These are phyloP conservation scores for Pachysolen tannophilus DNA, from an alignment of 805 yeast species.

Conservation along the genomic window DNA sequence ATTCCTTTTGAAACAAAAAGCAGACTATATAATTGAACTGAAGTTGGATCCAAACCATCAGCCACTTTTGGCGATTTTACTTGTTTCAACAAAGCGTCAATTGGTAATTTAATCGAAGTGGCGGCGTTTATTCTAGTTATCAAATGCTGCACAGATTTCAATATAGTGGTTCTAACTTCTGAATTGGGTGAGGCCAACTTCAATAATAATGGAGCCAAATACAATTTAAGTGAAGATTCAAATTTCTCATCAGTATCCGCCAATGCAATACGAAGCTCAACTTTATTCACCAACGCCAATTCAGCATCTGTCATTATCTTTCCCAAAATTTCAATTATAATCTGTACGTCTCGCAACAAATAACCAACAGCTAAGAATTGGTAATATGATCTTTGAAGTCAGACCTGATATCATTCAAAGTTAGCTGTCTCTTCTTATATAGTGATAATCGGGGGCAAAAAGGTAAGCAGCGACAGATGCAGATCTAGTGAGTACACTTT, in stretches of 20 bases:
- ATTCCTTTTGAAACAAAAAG: slow-evolving; percentile 63
- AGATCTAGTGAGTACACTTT: not conserved
- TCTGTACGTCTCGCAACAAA: not conserved
- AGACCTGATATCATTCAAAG: not conserved
- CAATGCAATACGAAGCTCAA: slow-evolving; percentile 73
- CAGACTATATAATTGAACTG: slow-evolving; percentile 54
- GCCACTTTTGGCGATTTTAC: slow-evolving; percentile 47
- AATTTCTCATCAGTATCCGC: slow-evolving; percentile 63
- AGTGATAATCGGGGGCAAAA: not conserved
- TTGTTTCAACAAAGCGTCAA: slow-evolving; percentile 53
- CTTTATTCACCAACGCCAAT: slow-evolving; percentile 58
- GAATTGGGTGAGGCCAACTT: slow-evolving; percentile 68
- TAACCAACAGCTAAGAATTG: not conserved
- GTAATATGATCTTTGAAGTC: not conserved
- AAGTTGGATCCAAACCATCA: slow-evolving; percentile 31
- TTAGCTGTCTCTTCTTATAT: not conserved
- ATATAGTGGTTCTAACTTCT: slow-evolving; percentile 58
- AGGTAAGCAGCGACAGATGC: not conserved
- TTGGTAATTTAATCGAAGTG: slow-evolving; percentile 51
- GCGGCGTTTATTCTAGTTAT: slow-evolving; percentile 59
- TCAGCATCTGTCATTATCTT: slow-evolving; percentile 31
- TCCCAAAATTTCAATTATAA: not conserved
- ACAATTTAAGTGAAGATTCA: slow-evolving; percentile 49
- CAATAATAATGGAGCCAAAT: slow-evolving; percentile 69
- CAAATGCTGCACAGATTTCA: slow-evolving; percentile 58